Conservation (phyloP, 163 green algal genomes). For the Chlamydomonas reinhardtii region DNA sequence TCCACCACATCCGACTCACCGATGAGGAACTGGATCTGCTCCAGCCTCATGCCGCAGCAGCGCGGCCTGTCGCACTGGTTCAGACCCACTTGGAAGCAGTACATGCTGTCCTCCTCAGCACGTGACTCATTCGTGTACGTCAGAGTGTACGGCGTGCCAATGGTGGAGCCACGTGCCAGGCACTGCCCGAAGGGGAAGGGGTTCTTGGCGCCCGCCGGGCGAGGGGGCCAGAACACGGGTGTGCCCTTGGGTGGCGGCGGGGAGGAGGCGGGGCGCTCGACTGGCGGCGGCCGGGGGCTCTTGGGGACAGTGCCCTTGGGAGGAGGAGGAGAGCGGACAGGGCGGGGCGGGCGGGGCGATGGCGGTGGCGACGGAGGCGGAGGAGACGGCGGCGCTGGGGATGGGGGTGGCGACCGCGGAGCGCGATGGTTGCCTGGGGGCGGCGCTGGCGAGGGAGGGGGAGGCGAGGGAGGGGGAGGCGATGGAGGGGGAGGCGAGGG, state of each 20-base stretch:
- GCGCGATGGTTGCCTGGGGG: not conserved
- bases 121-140: not conserved
- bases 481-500: not conserved
- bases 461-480: not conserved
- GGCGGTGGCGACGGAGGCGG: not conserved
- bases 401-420: not conserved
- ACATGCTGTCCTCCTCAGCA: not conserved
- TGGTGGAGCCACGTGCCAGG: not conserved
- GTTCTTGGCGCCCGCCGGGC: not conserved
- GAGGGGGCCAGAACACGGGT: not conserved
- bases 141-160: slow-evolving; percentile 23
- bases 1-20: slow-evolving; percentile 3
- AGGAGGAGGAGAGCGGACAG: not conserved
- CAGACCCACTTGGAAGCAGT: slow-evolving; percentile 26
- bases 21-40: slow-evolving; percentile 37
- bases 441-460: not conserved
- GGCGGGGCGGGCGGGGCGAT: not conserved
- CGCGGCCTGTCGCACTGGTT: not conserved
- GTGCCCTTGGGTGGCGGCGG: not conserved
- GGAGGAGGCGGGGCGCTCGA: not conserved
- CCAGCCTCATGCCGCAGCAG: slow-evolving; percentile 26
- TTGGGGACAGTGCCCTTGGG: not conserved
- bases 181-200: slow-evolving; percentile 39
- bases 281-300: not conserved
- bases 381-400: not conserved